phyloP scores from a whole-genome alignment of 352 stramenopile genomes.

The Phytopythium boreale region DNA sequence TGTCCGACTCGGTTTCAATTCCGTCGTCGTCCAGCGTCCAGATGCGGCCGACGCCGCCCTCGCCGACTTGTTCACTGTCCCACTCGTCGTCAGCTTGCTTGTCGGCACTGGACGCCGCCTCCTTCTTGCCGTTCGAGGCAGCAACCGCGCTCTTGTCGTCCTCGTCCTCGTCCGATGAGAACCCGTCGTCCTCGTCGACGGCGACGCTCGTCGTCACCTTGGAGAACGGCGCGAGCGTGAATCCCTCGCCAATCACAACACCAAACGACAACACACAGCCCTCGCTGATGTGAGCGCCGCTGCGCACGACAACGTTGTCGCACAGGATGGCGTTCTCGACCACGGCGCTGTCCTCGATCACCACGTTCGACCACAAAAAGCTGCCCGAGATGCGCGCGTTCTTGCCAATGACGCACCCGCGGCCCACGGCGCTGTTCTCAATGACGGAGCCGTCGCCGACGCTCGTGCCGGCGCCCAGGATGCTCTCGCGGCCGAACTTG shows the following conservation, averaged over 20 bases:
- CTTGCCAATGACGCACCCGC: constrained; percentile 66
- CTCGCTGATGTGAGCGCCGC: constrained; percentile 63
- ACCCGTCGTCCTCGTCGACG: constrained; percentile 64
- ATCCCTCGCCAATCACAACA: constrained; percentile 78
- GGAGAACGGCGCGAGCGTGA: constrained; percentile 61
- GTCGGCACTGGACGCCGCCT: neutral
- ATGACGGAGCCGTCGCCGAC: constrained; percentile 60
- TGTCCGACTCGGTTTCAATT: constrained; percentile 67
- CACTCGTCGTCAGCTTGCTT: constrained; percentile 29
- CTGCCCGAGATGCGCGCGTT: constrained; percentile 69
- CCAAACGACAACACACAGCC: constrained; percentile 81
- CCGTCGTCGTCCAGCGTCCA: constrained; percentile 86
- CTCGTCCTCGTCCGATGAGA: constrained; percentile 64
- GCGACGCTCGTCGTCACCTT: constrained; percentile 72
- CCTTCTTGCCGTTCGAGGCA: constrained; percentile 8
- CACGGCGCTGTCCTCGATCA: constrained; percentile 68
- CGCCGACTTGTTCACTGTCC: constrained; percentile 67
- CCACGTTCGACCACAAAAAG: constrained; percentile 84
- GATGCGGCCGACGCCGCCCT: constrained; percentile 61
- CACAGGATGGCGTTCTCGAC: constrained; percentile 84
- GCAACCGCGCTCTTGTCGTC: constrained; percentile 22
- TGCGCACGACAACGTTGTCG: constrained; percentile 74
- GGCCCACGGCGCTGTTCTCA: constrained; percentile 61
- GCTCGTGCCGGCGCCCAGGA: constrained; percentile 58
- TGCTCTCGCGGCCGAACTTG: constrained; percentile 56